Percentiles rank a stretch among this genome's conserved stretches.
These are phyloP conservation scores for Annulohypoxylon nitens DNA, from an alignment of 495 filamentous ascomycete genomes.

Conservation along the genomic window DNA sequence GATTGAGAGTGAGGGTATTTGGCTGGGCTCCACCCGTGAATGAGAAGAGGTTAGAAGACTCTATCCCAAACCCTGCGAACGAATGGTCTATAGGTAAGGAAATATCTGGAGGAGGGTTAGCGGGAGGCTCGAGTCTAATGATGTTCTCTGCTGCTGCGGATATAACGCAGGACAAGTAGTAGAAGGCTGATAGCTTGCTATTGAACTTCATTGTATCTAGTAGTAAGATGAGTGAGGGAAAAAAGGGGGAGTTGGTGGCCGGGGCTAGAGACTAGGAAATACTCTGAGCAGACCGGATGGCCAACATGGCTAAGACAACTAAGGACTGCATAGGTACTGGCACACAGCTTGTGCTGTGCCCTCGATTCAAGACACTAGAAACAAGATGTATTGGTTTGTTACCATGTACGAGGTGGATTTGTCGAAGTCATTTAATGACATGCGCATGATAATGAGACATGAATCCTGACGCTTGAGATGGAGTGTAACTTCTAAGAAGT, in stretches of 20 bases:
- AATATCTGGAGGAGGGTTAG: slow-evolving; percentile 19
- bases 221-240: neutral
- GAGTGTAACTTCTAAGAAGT: slow-evolving; percentile 25
- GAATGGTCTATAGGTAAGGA: slow-evolving; percentile 35
- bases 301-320: neutral
- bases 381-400: neutral
- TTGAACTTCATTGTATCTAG: slow-evolving; percentile 17
- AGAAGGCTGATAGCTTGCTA: neutral
- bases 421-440: slow-evolving; percentile 14
- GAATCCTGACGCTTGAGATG: slow-evolving; percentile 15
- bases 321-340: neutral
- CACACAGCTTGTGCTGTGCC: neutral
- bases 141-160: slow-evolving; percentile 12
- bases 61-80: slow-evolving; percentile 58
- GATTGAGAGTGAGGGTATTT: slow-evolving; percentile 52
- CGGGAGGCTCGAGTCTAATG: slow-evolving; percentile 27
- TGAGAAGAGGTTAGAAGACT: slow-evolving; percentile 58
- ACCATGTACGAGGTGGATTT: slow-evolving; percentile 8
- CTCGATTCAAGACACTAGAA: neutral
- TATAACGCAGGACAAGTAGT: neutral
- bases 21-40: slow-evolving; percentile 49
- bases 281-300: neutral
- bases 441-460: slow-evolving; percentile 24
- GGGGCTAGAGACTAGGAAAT: neutral
- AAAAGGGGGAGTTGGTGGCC: neutral